A percentile compares a stretch with the other conserved stretches of the same genome.
Conservation (phyloP, 768 basidiomycete genomes). For the Hydnum rufescens region DNA sequence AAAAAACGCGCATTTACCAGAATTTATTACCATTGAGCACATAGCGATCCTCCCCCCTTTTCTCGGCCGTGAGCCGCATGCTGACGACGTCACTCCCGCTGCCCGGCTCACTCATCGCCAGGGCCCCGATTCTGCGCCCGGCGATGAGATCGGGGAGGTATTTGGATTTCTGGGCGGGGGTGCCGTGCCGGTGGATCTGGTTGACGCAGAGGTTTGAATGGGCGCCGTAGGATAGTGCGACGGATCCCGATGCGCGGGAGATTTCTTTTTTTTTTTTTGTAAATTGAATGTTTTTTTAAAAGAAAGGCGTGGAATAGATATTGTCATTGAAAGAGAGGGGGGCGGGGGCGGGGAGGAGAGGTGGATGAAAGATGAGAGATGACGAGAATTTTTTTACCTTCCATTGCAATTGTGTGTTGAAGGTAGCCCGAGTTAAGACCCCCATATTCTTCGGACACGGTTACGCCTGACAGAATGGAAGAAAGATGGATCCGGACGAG, state of each 20-base stretch:
- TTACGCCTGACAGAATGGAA: constrained; percentile 21
- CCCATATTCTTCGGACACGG: constrained; percentile 61
- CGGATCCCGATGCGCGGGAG: constrained; percentile 75
- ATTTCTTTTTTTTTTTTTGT: constrained; percentile 34
- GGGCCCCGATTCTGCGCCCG: constrained; percentile 61
- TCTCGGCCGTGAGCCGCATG: constrained; percentile 71
- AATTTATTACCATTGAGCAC: constrained; percentile 80
- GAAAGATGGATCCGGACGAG: not conserved
- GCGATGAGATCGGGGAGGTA: constrained; percentile 66
- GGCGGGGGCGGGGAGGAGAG: not conserved
- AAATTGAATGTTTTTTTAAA: not conserved
- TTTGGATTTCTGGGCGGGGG: constrained; percentile 60
- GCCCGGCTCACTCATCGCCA: constrained; percentile 90
- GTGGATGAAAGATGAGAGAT: not conserved
- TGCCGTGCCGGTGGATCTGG: constrained; percentile 72
- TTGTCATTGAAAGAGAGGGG: too few relatives aligned
- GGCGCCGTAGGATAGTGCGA: constrained; percentile 81
- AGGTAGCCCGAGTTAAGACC: constrained; percentile 72
- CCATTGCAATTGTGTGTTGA: constrained; percentile 84
- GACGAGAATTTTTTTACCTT: constrained; percentile 24
- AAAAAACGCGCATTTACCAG: constrained; percentile 34
- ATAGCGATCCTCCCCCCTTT: constrained; percentile 48
- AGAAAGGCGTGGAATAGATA: not conserved
- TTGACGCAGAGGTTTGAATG: constrained; percentile 80
- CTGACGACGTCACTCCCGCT: constrained; percentile 92